phyloP scores from a whole-genome alignment of 805 yeast species.

The Nakazawaea pomicola region DNA sequence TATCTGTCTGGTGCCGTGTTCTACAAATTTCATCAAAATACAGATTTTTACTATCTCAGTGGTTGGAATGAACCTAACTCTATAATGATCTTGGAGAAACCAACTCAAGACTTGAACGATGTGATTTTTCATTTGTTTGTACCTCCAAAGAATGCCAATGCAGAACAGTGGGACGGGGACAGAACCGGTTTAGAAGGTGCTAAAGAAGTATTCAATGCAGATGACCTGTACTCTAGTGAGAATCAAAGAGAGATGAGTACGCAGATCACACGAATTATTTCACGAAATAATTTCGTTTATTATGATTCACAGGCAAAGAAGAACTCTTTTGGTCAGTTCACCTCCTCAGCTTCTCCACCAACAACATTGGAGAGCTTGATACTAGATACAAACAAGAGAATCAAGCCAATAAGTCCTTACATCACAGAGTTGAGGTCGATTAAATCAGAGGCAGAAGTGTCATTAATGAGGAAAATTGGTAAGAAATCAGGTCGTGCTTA shows the following conservation, averaged over 20 bases:
- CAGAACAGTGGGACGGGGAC: slow-evolving; percentile 94
- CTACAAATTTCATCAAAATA: slow-evolving; percentile 88
- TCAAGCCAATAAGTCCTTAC: slow-evolving; percentile 37
- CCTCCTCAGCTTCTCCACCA: slow-evolving; percentile 20
- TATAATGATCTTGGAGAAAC: slow-evolving; percentile 60
- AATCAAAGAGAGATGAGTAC: slow-evolving; percentile 25
- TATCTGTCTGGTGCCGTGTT: slow-evolving; percentile 90
- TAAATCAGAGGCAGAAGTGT: slow-evolving; percentile 74
- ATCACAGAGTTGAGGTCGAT: slow-evolving; percentile 53
- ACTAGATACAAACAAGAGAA: slow-evolving; percentile 27
- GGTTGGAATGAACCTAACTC: slow-evolving; percentile 94
- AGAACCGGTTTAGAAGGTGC: slow-evolving; percentile 86
- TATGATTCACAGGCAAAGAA: slow-evolving; percentile 37
- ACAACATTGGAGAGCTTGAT: slow-evolving; percentile 20
- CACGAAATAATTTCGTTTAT: slow-evolving; percentile 45
- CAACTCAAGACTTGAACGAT: slow-evolving; percentile 45
- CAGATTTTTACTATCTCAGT: slow-evolving; percentile 77
- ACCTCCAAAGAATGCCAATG: slow-evolving; percentile 70
- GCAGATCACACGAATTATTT: slow-evolving; percentile 43
- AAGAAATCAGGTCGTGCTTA: slow-evolving; percentile 78
- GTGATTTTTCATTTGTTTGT: slow-evolving; percentile 73
- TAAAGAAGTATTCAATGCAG: slow-evolving; percentile 82
- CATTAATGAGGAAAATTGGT: slow-evolving; percentile 78
- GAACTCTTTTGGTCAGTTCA: slow-evolving; percentile 16
- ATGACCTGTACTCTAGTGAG: slow-evolving; percentile 53